Evolutionary conservation across 257 asterid genomes (phyloP).

Genomic region (Przewalskia tangutica): DNA sequence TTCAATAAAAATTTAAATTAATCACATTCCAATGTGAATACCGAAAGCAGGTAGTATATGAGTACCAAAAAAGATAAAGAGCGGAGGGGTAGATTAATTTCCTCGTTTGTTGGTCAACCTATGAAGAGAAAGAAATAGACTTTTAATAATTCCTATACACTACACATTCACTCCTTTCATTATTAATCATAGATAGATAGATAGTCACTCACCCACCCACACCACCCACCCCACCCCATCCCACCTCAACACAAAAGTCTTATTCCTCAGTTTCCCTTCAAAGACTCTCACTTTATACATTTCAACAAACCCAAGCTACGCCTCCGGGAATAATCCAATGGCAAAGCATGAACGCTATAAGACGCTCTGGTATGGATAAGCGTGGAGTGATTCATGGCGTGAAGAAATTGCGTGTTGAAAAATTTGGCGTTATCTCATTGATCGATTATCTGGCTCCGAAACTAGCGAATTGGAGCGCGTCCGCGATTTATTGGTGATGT

Average conservation of each 20-base stretch:
- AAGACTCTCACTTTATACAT: constrained; percentile 5
- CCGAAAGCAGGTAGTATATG: no score
- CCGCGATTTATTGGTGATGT: no score
- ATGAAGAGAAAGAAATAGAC: constrained; percentile 17
- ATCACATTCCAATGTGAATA: not conserved
- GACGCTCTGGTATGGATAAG: no score
- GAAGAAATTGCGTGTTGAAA: no score
- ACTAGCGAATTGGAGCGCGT: no score
- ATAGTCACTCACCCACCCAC: constrained; percentile 26
- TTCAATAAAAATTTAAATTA: not conserved
- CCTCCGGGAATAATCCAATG: no score
- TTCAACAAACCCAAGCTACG: constrained; percentile 1
- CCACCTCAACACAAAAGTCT: constrained; percentile 26
- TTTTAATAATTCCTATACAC: constrained; percentile 25
- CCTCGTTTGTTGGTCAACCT: constrained; percentile 46
- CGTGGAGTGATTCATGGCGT: no score
- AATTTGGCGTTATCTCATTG: no score
- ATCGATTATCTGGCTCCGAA: no score
- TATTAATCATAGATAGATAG: constrained; percentile 29
- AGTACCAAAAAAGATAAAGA: not conserved
- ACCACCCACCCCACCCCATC: constrained; percentile 3
- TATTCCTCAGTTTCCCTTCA: constrained; percentile 21
- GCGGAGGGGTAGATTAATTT: constrained; percentile 10
- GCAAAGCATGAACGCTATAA: no score
- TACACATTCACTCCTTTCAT: constrained; percentile 44